Evolutionary conservation across 495 filamentous ascomycete genomes (phyloP).

Genomic region (Xylaria grammica): DNA sequence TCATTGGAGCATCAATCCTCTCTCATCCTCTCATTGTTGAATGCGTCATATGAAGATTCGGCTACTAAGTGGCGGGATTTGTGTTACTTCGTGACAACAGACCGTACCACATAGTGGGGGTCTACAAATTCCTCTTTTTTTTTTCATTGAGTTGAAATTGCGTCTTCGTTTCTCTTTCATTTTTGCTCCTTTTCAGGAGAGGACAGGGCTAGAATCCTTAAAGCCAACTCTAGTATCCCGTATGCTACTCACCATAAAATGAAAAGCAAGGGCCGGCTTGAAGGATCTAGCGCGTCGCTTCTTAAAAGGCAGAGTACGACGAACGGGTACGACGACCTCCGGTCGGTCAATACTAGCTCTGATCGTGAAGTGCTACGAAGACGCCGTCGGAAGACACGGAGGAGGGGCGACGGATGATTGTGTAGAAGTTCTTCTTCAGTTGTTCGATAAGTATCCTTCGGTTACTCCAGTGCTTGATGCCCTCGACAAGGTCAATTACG

Average conservation of each 20-base stretch:
- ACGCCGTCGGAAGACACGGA: background rate
- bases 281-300: background rate
- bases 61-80: too few relatives aligned
- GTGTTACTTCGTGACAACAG: too few relatives aligned
- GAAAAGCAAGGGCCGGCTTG: background rate
- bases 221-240: background rate
- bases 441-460: conserved; percentile 20
- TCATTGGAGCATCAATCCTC: background rate
- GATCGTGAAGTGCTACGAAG: conserved; percentile 1
- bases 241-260: background rate
- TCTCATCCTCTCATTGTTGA: background rate
- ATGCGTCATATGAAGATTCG: too few relatives aligned
- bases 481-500: conserved; percentile 18
- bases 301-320: background rate
- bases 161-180: too few relatives aligned
- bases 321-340: background rate
- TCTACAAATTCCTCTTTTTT: too few relatives aligned
- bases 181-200: too few relatives aligned
- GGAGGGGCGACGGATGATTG: background rate
- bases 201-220: background rate
- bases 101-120: too few relatives aligned
- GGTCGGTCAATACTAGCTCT: background rate
- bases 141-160: too few relatives aligned
- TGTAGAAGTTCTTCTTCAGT: conserved; percentile 12
- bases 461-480: conserved; percentile 20